Percentiles rank a stretch among this genome's conserved stretches.
phyloP scores from a whole-genome alignment of 805 yeast genomes.

The Kuraishia floccosa region DNA sequence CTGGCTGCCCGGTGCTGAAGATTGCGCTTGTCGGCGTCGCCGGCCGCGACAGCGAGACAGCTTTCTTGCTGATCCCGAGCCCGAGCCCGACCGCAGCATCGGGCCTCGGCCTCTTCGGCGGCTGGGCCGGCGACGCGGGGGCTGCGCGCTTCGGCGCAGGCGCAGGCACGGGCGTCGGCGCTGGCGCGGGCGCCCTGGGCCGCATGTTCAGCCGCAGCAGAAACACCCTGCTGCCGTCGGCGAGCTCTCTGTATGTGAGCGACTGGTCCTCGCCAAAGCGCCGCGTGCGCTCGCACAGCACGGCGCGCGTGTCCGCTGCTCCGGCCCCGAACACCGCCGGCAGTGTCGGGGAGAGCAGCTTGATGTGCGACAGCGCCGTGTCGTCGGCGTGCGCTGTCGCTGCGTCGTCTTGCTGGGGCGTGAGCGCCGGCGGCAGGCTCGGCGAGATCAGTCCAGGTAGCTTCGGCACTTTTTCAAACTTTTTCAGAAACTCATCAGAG shows the following conservation, averaged over 20 bases:
- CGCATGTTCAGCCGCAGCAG: background rate
- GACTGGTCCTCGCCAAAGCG: conserved; percentile 1
- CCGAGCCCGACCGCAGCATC: no score
- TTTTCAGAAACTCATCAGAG: no score
- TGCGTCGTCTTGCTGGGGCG: no score
- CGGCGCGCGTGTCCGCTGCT: background rate
- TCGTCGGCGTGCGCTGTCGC: no score
- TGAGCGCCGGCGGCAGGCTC: no score
- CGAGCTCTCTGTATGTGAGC: background rate
- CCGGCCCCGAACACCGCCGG: background rate
- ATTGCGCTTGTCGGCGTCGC: background rate
- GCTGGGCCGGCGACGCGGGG: background rate
- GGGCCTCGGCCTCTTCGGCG: no score
- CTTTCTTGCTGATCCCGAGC: no score
- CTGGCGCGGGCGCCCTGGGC: background rate
- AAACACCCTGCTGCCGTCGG: background rate
- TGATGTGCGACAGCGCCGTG: no score
- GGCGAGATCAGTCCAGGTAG: no score
- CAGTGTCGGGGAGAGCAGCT: background rate
- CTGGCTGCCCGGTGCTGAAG: background rate
- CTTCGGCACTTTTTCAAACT: no score
- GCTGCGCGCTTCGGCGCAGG: background rate
- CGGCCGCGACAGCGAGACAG: no score
- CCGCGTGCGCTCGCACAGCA: conserved; percentile 2
- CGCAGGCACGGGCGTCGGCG: background rate